Base-by-base conservation (phyloP, 1,284 basidiomycete genomes). In the Cryptococcus wingfieldii region DNA sequence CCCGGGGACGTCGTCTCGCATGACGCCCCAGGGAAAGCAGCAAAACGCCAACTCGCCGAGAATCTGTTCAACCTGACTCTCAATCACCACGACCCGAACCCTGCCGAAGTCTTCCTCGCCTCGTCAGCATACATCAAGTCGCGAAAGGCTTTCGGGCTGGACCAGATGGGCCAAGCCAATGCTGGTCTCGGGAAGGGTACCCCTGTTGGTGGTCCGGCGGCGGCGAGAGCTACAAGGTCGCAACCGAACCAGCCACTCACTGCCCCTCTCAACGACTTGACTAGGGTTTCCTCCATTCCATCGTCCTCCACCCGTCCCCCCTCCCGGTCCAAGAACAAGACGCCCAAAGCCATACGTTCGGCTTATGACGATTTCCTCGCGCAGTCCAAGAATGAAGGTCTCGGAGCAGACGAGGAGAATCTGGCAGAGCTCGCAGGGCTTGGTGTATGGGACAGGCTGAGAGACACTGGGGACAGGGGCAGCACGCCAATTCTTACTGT, bases 81-180 rank as follows among this genome's bases (percentile, higher is more conserved):
- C 13, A 50, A 43, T 27, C 51, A 51, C 19, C 52, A 57, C 18
- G 51, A 47, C 25, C 41, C 55, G 6, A 48, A 38, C n/a, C 56
- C 59, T 2, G 45, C 45, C 9, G 55, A 60, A 34, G 34, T 47
- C 3, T 57, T 57, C 48, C 19, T 55, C 5, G 49, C 54, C 14
- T 60, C 59, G 10, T 37, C 53, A 2, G 50, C 53, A 9, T 16
- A n/a, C 7, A 50, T 42, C 31, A 34, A 34, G 31, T 34, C 31
- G 31, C 6, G 31, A 34, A 34, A 34, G 31, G 31, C 31, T 34
- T 34, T 34, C 31, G 31, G 31, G 31, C 31, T 34, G 31, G 31
- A 34, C 10, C 31, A 34, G 7, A 34, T 34, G 2, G 31, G 31
- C 6, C 31, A 34, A 34, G 5, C 31, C 31, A 34, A 34, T 10